Conservation (phyloP, 192 early-diverging fungal genomes). For the Coemansia sp. region DNA sequence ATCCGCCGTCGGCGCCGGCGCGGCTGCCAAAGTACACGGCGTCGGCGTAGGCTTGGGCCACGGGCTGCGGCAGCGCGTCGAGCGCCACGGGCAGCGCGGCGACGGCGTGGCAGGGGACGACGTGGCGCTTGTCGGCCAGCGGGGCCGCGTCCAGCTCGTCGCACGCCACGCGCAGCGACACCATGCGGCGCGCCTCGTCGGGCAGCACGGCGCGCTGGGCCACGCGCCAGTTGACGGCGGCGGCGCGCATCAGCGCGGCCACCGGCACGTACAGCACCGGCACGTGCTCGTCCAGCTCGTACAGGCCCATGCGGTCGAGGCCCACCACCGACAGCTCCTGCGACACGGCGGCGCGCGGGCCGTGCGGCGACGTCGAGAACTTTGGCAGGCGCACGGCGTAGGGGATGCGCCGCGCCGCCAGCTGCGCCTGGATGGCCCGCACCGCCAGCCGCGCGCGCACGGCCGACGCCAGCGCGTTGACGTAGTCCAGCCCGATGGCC, state of each 20-base stretch:
- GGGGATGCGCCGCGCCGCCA: conserved; percentile 44
- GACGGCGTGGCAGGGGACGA: conserved; percentile 53
- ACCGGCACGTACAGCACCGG: conserved; percentile 50
- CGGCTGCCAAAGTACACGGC: conserved; percentile 48
- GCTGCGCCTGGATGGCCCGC: conserved; percentile 51
- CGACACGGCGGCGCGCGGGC: conserved; percentile 50
- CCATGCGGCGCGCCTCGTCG: conserved; percentile 52
- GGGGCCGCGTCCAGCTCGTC: conserved; percentile 40
- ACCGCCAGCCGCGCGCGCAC: conserved; percentile 51
- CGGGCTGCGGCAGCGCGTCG: conserved; percentile 36
- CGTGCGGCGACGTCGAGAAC: conserved; percentile 56
- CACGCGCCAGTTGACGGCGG: conserved; percentile 55
- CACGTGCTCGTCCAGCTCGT: conserved; percentile 57
- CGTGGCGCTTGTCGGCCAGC: conserved; percentile 27
- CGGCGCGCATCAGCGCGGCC: conserved; percentile 48
- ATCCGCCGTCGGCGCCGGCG: conserved; percentile 47
- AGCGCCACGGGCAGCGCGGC: conserved; percentile 49
- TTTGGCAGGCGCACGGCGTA: conserved; percentile 53
- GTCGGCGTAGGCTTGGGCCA: conserved; percentile 41
- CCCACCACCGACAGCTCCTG: conserved; percentile 55
- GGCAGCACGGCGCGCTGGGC: conserved; percentile 42
- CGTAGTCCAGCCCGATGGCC: conserved; percentile 51
- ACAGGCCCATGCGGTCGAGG: conserved; percentile 48
- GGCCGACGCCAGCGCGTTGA: conserved; percentile 48
- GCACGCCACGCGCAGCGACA: conserved; percentile 51